A percentile compares a stretch with the other conserved stretches of the same genome.
Evolutionary conservation across 805 yeast genomes (phyloP).

Genomic region (Sporopachydermia quercuum): DNA sequence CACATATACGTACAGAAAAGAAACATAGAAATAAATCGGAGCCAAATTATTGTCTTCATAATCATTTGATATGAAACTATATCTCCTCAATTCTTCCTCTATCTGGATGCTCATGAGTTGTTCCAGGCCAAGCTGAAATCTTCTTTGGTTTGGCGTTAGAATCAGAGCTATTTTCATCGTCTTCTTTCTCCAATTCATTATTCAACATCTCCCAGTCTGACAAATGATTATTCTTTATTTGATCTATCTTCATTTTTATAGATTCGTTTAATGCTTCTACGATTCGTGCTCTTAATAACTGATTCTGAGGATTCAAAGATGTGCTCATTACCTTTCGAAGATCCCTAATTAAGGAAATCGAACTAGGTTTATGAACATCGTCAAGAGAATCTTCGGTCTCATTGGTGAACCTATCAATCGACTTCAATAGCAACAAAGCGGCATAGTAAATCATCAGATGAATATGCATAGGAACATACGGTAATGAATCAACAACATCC

Average conservation of each 20-base stretch:
- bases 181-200: too few relatives aligned
- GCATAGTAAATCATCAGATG: slow-evolving; percentile 61
- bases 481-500: slow-evolving; percentile 39
- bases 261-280: slow-evolving; percentile 14
- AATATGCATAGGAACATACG: slow-evolving; percentile 58
- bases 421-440: slow-evolving; percentile 37
- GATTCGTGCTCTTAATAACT: slow-evolving; percentile 27
- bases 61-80: too few relatives aligned
- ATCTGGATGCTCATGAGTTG: slow-evolving; percentile 50
- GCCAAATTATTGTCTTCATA: too few relatives aligned
- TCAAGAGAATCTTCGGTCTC: slow-evolving; percentile 11
- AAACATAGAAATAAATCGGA: too few relatives aligned
- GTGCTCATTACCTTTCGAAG: slow-evolving; percentile 25
- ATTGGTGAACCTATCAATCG: slow-evolving; percentile 20
- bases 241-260: slow-evolving; percentile 9
- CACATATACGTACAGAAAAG: too few relatives aligned
- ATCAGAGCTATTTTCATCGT: slow-evolving; percentile 8
- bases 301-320: background rate
- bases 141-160: slow-evolving; percentile 15
- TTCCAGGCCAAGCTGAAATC: slow-evolving; percentile 50
- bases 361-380: slow-evolving; percentile 15
- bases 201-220: slow-evolving; percentile 7
- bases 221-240: slow-evolving; percentile 6
- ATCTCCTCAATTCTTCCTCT: background rate
- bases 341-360: slow-evolving; percentile 20